Base-by-base conservation (phyloP, 805 yeast genomes). In the Metschnikowia anglica region DNA sequence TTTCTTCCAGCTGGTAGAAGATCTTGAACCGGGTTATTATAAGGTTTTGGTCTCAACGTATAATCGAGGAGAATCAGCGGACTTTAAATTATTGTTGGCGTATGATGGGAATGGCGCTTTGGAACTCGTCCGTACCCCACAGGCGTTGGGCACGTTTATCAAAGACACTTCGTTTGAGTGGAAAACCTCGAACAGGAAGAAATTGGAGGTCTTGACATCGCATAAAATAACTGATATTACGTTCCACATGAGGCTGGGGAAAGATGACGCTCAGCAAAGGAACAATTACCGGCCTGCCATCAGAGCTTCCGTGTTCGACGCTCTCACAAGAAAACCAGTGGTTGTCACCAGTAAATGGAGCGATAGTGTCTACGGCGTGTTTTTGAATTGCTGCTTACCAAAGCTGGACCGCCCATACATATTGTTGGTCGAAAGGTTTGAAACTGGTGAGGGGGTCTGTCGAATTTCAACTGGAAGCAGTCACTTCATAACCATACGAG, bases 401-500 rank as follows among this genome's bases (percentile, higher is more conserved):
- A 45, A 41, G 2, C 58, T 62, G 2, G 70, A 43, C 18, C 41
- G 64, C 0, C 48, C 45, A 4, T 71, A 73, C 41, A 59, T 73
- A 3, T 44, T 76, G 7, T 53, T 76, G 17, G 57, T 74, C n/a
- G 81, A 76, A 49, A 52, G 81, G 29, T 72, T 76, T 44, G 81
- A 76, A 46, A 51, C 56, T 5, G 81, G 81, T 0, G 39, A 48
- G 4, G 81, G 77, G 5, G 49, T 47, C 3, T 52, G 71, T 17
- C 46, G 60, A 6, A 63, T 75, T 1, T 66, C 64, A 12, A 55
- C 72, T 25, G 81, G 79, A 3, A 53, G 66, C 38, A 37, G 34
- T 35, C 38, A 37, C 39, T 30, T 34, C 20, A n/a, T 37, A 9
- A n/a, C 12, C n/a, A 33, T 42, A 20, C 20, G 19, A 18, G 36